A percentile compares a stretch with the other conserved stretches of the same genome.
Evolutionary conservation across 2,329 filamentous ascomycete genomes (phyloP).

Genomic region (Claviceps spartinae): DNA sequence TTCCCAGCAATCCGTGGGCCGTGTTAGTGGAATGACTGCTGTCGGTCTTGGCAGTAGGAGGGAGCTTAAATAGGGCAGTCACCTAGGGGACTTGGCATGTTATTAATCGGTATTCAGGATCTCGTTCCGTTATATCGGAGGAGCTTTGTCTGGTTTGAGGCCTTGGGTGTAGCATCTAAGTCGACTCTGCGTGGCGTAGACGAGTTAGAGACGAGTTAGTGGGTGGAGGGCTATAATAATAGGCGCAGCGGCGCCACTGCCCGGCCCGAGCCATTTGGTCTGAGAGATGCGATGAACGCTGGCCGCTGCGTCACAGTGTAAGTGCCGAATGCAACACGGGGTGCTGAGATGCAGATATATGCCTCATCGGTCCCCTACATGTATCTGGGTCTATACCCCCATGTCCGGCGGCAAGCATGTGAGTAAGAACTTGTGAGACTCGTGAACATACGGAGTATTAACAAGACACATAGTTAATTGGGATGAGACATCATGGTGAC

Average conservation of each 20-base stretch:
- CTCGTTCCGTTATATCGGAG: no score
- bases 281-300: not conserved
- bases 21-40: not conserved
- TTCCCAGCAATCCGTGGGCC: not conserved
- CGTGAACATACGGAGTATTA: no score
- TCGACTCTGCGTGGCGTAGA: not conserved
- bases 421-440: no score
- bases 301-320: not conserved
- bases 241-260: not conserved
- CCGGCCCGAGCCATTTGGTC: not conserved
- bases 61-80: not conserved
- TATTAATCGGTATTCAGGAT: no score
- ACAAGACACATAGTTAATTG: no score
- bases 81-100: not conserved
- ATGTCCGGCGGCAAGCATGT: no score
- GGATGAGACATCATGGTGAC: no score
- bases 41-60: not conserved
- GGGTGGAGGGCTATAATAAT: not conserved
- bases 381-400: no score
- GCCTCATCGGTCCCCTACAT: no score
- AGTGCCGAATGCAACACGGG: not conserved
- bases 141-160: no score
- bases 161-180: not conserved
- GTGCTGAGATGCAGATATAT: not conserved
- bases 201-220: no score